These are phyloP conservation scores for Diplotaxis tenuifolia DNA, from an alignment of 345 rosid species.

Conservation along the genomic window DNA sequence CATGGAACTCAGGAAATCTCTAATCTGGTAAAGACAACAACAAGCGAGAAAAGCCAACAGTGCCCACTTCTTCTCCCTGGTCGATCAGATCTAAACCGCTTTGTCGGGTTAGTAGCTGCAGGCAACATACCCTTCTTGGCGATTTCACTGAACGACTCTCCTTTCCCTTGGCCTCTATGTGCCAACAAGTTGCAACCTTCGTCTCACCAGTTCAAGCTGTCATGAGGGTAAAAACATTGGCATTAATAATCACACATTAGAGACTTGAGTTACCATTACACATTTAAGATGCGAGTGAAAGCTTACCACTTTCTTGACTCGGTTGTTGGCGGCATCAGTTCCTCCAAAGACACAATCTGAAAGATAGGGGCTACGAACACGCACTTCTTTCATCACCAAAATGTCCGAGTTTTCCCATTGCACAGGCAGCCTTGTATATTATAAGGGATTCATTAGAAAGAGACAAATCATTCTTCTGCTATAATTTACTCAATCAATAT, in stretches of 20 bases:
- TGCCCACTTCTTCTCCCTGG: constrained; percentile 4
- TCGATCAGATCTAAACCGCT: constrained; percentile 25
- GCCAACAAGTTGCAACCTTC: constrained; percentile 36
- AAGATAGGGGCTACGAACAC: constrained; percentile 84
- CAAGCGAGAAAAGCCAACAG: constrained; percentile 24
- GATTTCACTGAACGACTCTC: constrained; percentile 27
- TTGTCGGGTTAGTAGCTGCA: constrained; percentile 8
- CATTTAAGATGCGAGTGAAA: neutral
- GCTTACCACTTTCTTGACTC: constrained; percentile 97
- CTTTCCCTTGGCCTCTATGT: constrained; percentile 19
- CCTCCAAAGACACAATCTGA: constrained; percentile 90
- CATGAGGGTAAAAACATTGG: neutral
- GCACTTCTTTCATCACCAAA: constrained; percentile 90
- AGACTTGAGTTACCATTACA: neutral
- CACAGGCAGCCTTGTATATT: constrained; percentile 78
- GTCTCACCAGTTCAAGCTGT: constrained; percentile 40
- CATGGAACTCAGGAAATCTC: constrained; percentile 20
- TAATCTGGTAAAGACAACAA: constrained; percentile 36
- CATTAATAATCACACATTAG: constrained; percentile 8
- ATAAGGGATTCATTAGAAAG: constrained; percentile 2
- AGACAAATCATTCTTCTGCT: neutral
- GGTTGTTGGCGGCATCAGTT: constrained; percentile 89
- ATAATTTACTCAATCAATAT: neutral
- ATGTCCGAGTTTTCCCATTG: constrained; percentile 93
- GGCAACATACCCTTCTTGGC: constrained; percentile 16